Evolutionary conservation across 257 asterid species (phyloP).

Genomic region (Lycium ferocissimum): DNA sequence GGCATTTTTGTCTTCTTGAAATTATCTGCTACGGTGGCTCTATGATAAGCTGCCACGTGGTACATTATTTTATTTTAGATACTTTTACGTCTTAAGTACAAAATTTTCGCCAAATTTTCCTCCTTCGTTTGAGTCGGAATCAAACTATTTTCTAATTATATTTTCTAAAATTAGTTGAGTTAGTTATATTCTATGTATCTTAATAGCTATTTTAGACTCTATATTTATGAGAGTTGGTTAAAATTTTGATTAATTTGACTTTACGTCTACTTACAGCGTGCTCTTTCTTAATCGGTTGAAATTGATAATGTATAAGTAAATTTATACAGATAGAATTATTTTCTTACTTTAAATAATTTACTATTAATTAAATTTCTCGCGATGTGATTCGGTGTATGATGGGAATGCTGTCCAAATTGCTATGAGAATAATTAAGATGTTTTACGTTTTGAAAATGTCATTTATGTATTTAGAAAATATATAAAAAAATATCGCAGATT

Average conservation of each 20-base stretch:
- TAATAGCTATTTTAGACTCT: not conserved
- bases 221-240: not conserved
- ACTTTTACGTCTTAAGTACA: not conserved
- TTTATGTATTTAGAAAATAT: no score
- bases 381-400: not conserved
- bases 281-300: not conserved
- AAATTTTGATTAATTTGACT: not conserved
- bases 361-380: not conserved
- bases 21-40: slow-evolving; percentile 11
- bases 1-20: slow-evolving; percentile 33
- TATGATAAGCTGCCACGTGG: not conserved
- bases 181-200: not conserved
- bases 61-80: no score
- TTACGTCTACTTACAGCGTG: not conserved
- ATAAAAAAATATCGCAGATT: no score
- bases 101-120: not conserved
- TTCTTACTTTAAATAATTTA: not conserved
- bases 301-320: not conserved
- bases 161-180: not conserved
- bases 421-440: no score
- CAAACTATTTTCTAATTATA: not conserved
- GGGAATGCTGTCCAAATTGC: not conserved
- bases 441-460: not conserved
- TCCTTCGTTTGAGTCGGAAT: not conserved
- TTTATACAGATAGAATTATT: not conserved